Evolutionary conservation across 2,329 filamentous ascomycete species (phyloP).

Genomic region (Phialemoniopsis sp.): DNA sequence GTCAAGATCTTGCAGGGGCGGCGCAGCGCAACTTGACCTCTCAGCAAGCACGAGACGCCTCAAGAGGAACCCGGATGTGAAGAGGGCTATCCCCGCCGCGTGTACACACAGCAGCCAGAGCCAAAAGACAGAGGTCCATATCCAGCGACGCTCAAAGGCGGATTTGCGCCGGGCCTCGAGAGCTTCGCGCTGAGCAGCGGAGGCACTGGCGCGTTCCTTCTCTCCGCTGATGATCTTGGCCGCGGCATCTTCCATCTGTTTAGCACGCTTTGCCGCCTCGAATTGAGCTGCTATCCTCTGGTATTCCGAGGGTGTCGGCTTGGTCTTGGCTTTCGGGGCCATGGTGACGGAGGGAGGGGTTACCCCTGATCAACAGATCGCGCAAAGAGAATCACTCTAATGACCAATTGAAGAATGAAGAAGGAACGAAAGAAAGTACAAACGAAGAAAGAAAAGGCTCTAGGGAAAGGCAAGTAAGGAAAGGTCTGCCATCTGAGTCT

Average conservation of each 20-base stretch:
- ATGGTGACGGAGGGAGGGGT: no score
- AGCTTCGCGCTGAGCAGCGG: constrained; percentile 38
- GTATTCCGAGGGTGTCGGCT: constrained; percentile 36
- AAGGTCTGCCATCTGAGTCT: no score
- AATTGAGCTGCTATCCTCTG: constrained; percentile 49
- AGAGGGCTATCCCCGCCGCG: constrained; percentile 78
- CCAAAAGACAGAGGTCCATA: constrained; percentile 65
- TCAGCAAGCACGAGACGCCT: constrained; percentile 78
- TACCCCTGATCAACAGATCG: no score
- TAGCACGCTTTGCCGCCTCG: constrained; percentile 46
- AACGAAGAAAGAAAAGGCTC: constrained; percentile 1
- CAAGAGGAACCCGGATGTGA: constrained; percentile 91
- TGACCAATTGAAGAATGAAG: background rate
- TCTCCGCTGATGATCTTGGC: constrained; percentile 15
- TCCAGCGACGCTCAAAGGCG: constrained; percentile 48
- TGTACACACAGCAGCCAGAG: constrained; percentile 70
- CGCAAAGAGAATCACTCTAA: no score
- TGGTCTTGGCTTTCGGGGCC: constrained; percentile 13
- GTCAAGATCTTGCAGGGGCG: constrained; percentile 56
- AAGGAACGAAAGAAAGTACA: constrained; percentile 2
- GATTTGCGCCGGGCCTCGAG: constrained; percentile 44
- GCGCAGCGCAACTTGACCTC: constrained; percentile 64
- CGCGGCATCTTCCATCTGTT: constrained; percentile 31
- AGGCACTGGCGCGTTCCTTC: constrained; percentile 26
- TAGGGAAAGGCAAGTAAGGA: no score